These are phyloP conservation scores for Daldinia sp. DNA, from an alignment of 2,329 filamentous ascomycete species.

Conservation along the genomic window DNA sequence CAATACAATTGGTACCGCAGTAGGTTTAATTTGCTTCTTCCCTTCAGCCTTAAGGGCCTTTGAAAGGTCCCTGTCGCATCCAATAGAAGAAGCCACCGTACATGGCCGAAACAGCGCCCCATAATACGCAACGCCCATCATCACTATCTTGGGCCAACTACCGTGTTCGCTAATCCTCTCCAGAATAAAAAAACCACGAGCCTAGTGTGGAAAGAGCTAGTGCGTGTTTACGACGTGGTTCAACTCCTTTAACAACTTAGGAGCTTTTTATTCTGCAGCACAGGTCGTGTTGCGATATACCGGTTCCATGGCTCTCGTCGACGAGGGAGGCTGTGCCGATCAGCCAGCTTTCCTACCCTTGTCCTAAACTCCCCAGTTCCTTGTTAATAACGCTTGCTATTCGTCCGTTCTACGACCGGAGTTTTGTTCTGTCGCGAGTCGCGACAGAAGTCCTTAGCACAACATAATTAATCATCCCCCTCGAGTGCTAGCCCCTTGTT, in stretches of 20 bases:
- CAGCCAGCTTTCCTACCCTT: neutral
- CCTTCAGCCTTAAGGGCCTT: conserved; percentile 10
- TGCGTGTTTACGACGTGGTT: too few relatives aligned
- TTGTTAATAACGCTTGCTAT: neutral
- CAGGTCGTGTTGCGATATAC: neutral
- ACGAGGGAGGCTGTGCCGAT: neutral
- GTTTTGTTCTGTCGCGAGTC: neutral
- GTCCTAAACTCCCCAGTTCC: neutral
- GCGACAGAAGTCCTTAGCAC: neutral
- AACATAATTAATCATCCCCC: neutral
- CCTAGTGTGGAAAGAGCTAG: too few relatives aligned
- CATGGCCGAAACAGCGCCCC: conserved; percentile 15
- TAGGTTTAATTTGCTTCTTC: conserved; percentile 23
- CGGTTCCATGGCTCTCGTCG: neutral
- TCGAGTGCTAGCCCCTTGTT: neutral
- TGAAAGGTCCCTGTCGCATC: neutral
- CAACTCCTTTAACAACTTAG: too few relatives aligned
- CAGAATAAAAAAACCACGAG: neutral
- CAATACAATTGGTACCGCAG: too few relatives aligned
- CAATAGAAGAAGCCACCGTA: conserved; percentile 3
- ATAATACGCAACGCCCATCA: neutral
- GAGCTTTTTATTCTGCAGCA: neutral
- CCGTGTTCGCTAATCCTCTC: neutral
- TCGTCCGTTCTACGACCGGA: conserved; percentile 5
- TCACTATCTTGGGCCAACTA: neutral